Evolutionary conservation across 2,329 filamentous ascomycete species (phyloP).

Genomic region (Madurella fahalii): DNA sequence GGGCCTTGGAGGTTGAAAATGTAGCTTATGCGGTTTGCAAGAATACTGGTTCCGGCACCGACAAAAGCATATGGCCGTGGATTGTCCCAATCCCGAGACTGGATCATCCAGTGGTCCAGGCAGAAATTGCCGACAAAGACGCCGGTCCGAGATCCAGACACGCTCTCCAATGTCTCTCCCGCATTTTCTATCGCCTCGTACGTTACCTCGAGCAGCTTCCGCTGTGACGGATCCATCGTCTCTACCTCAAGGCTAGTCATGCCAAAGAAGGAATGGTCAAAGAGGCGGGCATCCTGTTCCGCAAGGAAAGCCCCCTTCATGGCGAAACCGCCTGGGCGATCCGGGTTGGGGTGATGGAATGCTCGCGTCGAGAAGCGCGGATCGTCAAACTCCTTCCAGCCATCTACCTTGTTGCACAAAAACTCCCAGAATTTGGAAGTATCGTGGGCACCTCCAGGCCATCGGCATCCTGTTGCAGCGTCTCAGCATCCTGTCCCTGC

Average conservation of each 20-base stretch:
- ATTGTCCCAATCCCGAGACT: conserved; percentile 27
- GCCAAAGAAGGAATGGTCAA: conserved; percentile 39
- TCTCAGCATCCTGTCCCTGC: not conserved
- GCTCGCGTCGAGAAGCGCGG: conserved; percentile 24
- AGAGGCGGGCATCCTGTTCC: conserved; percentile 28
- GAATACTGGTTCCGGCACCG: conserved; percentile 32
- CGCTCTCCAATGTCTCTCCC: conserved; percentile 29
- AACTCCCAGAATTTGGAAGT: conserved; percentile 13
- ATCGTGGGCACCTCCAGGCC: conserved; percentile 3
- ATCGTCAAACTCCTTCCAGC: conserved; percentile 1
- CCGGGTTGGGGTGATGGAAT: conserved; percentile 15
- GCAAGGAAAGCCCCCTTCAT: conserved; percentile 27
- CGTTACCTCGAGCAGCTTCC: conserved; percentile 37
- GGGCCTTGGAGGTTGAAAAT: conserved; percentile 37
- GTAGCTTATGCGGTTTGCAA: conserved; percentile 35
- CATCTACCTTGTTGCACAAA: not conserved
- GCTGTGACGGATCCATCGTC: conserved; percentile 40
- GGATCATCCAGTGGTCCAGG: conserved; percentile 25
- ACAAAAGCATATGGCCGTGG: conserved; percentile 30
- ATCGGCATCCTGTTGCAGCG: conserved; percentile 2
- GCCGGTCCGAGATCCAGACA: conserved; percentile 29
- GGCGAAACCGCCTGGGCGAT: conserved; percentile 23
- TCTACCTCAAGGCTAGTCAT: conserved; percentile 37
- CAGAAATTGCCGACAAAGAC: conserved; percentile 30
- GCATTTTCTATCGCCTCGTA: conserved; percentile 40